Percentiles rank a stretch among this genome's conserved stretches.
Evolutionary conservation across 768 basidiomycete species (phyloP).

Genomic region (Harrya chromipes): DNA sequence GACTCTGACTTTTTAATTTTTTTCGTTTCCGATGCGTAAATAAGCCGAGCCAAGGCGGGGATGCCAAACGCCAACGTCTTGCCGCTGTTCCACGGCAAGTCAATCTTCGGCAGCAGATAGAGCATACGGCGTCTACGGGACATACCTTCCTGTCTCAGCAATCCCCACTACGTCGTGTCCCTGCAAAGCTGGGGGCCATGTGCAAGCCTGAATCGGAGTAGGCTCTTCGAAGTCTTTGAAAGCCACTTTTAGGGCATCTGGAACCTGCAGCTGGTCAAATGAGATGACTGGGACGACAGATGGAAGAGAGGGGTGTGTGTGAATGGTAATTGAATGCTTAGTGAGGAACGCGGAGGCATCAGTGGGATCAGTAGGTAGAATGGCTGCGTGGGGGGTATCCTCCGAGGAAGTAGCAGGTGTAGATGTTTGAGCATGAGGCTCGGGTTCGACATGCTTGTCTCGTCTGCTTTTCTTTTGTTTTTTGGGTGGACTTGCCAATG

Average conservation of each 20-base stretch:
- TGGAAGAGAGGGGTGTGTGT: conserved; percentile 44
- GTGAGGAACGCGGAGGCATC: conserved; percentile 64
- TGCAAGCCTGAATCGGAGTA: conserved; percentile 93
- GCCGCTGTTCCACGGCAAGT: conserved; percentile 49
- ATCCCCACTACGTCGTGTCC: conserved; percentile 92
- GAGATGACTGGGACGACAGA: conserved; percentile 63
- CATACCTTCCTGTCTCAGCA: conserved; percentile 89
- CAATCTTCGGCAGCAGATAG: background rate
- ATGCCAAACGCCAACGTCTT: conserved; percentile 97
- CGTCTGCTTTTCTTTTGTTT: conserved; percentile 28
- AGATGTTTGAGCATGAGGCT: background rate
- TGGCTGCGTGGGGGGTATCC: conserved; percentile 15
- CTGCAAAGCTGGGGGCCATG: conserved; percentile 85
- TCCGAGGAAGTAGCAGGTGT: conserved; percentile 1
- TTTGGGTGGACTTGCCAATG: conserved; percentile 12
- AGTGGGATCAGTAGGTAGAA: conserved; percentile 11
- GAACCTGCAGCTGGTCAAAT: conserved; percentile 72
- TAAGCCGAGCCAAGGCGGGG: conserved; percentile 74
- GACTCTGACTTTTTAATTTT: conserved; percentile 29
- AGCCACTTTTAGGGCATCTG: conserved; percentile 54
- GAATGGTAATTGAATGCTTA: conserved; percentile 73
- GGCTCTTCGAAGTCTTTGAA: conserved; percentile 79
- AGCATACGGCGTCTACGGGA: conserved; percentile 1
- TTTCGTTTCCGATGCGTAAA: conserved; percentile 31
- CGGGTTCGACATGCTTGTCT: conserved; percentile 7